Evolutionary conservation across 192 early-diverging fungal genomes (phyloP).

Genomic region (Coemansia sp.): DNA sequence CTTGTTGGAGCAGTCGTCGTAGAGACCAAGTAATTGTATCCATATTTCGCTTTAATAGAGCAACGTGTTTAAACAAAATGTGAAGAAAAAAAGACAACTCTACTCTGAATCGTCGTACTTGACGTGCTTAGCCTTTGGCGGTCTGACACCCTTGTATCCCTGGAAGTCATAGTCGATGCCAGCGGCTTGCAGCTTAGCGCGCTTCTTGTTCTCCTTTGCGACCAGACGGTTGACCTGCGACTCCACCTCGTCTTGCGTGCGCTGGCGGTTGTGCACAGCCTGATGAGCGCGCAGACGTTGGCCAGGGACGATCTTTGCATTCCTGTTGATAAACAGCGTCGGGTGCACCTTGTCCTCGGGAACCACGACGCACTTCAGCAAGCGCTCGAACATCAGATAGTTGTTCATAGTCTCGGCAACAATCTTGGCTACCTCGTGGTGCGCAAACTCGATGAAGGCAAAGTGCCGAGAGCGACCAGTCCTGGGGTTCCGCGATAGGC

Average conservation of each 20-base stretch:
- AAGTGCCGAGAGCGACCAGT: slow-evolving; percentile 93
- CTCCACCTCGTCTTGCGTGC: slow-evolving; percentile 54
- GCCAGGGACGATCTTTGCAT: slow-evolving; percentile 10
- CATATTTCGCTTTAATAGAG: background rate
- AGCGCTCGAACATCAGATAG: slow-evolving; percentile 80
- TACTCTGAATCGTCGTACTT: slow-evolving; percentile 24
- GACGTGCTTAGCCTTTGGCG: slow-evolving; percentile 45
- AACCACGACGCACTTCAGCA: slow-evolving; percentile 78
- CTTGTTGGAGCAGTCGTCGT: slow-evolving; percentile 31
- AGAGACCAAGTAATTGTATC: slow-evolving; percentile 1
- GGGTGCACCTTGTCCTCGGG: slow-evolving; percentile 73
- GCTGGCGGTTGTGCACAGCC: slow-evolving; percentile 60
- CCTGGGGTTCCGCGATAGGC: slow-evolving; percentile 86
- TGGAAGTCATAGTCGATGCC: slow-evolving; percentile 93
- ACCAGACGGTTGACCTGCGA: slow-evolving; percentile 54
- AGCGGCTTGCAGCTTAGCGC: slow-evolving; percentile 59
- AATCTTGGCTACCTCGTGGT: slow-evolving; percentile 78
- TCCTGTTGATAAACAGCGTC: slow-evolving; percentile 72
- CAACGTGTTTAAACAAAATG: background rate
- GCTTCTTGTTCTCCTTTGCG: slow-evolving; percentile 61
- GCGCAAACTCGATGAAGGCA: slow-evolving; percentile 90
- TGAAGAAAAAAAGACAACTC: background rate
- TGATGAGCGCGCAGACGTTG: slow-evolving; percentile 47
- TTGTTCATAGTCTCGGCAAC: slow-evolving; percentile 98
- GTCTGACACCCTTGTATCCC: slow-evolving; percentile 56